Evolutionary conservation across 1,284 basidiomycete species (phyloP), one percentile per base, ranked within the genome.

Genomic region (Clitocybe nebularis): DNA sequence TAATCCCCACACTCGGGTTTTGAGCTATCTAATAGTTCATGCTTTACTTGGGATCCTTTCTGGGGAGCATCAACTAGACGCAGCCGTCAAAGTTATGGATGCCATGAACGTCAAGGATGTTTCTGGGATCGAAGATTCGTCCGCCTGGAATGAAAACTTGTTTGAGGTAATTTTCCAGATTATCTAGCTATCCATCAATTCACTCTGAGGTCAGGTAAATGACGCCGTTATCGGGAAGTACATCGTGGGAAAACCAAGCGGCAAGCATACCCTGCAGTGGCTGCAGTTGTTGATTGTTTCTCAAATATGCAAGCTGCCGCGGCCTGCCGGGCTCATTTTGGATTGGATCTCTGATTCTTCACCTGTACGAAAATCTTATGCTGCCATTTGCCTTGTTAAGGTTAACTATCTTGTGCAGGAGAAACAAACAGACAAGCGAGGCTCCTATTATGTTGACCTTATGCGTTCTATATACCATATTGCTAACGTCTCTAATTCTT

Each of bases 391-490:
- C 44, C 8, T 9, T 33, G 22, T 36, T 3, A 30, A 16, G 11
- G 13, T 24, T 9, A 20, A 2, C 23, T 14, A 26, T 22, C 25
- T 29, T 11, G 24, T 21, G 17, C 5, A 30, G 10, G 10, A 49
- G 50, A 30, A 2, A 6, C 21, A 40, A 17, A 45, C 41, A 4
- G 62, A 65, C 44, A 47, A 59, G 3, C 50, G 58, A 24, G 66
- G 59, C 24, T 54, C 62, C 30, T 65, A 59, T 19, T 89, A 82
- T 47, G 66, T 82, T 13, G 56, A 62, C 16, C 64, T 88, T 36
- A 69, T 78, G 60, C 77, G 81, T 26, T 59, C 63, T 4, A 58
- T 89, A 1, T 93, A 93, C 59, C 61, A 56, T 22, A 54, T 89
- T 28, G 77, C 80, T 22, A 88, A 84, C 51, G 64, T 68, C 32